A percentile compares a stretch with the other conserved stretches of the same genome.
Conservation (phyloP, 108 stramenopile genomes). For the Licmophora abbreviata region DNA sequence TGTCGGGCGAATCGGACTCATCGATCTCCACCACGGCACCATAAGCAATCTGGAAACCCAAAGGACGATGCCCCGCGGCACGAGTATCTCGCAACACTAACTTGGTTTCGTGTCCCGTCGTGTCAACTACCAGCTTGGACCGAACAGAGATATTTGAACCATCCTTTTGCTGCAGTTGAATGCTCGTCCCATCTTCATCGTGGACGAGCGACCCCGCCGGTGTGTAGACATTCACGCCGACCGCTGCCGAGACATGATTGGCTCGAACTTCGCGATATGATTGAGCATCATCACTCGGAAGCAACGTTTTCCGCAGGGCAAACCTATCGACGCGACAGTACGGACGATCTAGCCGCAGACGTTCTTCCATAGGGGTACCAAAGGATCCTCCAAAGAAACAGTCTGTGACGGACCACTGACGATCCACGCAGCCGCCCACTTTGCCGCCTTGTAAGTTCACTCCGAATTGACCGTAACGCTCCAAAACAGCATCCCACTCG, state of each 20-base stretch:
- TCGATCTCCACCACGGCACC: conserved; percentile 74
- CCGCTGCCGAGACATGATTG: conserved; percentile 64
- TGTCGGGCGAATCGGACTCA: conserved; percentile 38
- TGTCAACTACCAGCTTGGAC: conserved; percentile 81
- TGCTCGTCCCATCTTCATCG: conserved; percentile 54
- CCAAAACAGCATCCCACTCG: conserved; percentile 82
- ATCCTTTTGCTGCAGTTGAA: conserved; percentile 37
- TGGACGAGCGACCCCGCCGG: conserved; percentile 59
- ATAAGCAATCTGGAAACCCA: conserved; percentile 96
- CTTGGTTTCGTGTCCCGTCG: conserved; percentile 87
- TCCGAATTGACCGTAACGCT: conserved; percentile 26
- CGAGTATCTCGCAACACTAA: conserved; percentile 73
- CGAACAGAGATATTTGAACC: conserved; percentile 50
- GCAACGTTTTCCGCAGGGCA: conserved; percentile 48
- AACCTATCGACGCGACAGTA: conserved; percentile 79
- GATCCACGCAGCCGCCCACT: conserved; percentile 39
- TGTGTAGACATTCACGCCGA: conserved; percentile 66
- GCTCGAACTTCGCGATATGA: conserved; percentile 45
- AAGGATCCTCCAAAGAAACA: conserved; percentile 91
- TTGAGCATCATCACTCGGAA: conserved; percentile 27
- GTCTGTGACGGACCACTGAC: conserved; percentile 81
- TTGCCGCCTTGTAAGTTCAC: conserved; percentile 28
- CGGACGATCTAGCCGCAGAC: conserved; percentile 66
- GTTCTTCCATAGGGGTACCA: conserved; percentile 62
- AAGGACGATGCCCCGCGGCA: conserved; percentile 23